These are phyloP conservation scores for Bauhinia variegata DNA, from an alignment of 306 rosid genomes.

Conservation along the genomic window DNA sequence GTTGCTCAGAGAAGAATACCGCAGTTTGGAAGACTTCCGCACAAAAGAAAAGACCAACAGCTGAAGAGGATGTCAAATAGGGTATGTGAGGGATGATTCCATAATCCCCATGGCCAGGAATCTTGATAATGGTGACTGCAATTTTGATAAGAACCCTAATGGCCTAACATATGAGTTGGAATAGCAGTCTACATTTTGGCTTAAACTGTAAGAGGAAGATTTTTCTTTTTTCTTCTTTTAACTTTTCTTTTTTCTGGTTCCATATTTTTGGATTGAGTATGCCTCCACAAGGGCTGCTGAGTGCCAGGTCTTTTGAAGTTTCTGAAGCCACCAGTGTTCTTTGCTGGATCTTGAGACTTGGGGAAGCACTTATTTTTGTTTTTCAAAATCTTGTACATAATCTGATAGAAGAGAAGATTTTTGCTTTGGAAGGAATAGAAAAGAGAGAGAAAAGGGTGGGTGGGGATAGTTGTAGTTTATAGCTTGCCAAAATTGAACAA, in stretches of 20 bases:
- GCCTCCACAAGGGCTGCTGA: constrained; percentile 53
- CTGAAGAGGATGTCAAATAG: constrained; percentile 48
- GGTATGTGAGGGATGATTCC: constrained; percentile 28
- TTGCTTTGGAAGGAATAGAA: constrained; percentile 20
- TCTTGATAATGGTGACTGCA: constrained; percentile 47
- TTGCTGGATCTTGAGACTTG: constrained; percentile 60
- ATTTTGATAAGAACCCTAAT: constrained; percentile 60
- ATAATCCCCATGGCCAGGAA: constrained; percentile 32
- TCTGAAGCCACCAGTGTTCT: constrained; percentile 41
- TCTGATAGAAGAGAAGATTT: constrained; percentile 36
- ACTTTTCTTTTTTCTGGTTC: constrained; percentile 42
- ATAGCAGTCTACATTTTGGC: constrained; percentile 53
- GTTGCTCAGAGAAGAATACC: constrained; percentile 79
- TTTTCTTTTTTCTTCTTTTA: constrained; percentile 21
- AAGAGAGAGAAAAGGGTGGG: background rate
- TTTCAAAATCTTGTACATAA: constrained; percentile 61
- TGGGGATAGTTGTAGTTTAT: constrained; percentile 50
- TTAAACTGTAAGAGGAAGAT: constrained; percentile 53
- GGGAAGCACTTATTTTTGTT: constrained; percentile 50
- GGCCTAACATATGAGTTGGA: constrained; percentile 46
- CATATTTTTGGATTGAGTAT: constrained; percentile 48
- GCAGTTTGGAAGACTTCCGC: constrained; percentile 80
- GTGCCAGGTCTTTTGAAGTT: constrained; percentile 52
- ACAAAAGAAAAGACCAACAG: constrained; percentile 62
- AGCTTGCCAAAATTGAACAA: constrained; percentile 59